Base-by-base conservation (phyloP, 2,329 filamentous ascomycete genomes). In the Cyclaneusma minus region DNA sequence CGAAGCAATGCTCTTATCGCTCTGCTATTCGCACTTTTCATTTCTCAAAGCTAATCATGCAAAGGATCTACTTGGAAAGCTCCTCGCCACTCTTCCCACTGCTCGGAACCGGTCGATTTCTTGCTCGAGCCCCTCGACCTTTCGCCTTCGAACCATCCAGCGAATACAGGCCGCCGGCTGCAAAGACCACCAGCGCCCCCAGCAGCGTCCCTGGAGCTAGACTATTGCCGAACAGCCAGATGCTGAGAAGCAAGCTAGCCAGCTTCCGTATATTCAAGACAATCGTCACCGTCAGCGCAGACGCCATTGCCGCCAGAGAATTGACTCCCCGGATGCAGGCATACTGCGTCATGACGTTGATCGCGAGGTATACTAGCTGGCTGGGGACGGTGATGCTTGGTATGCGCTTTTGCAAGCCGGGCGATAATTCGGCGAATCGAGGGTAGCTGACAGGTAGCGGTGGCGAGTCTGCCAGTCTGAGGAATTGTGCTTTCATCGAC, bases 311-410 rank as follows among this genome's bases (percentile, higher is more conserved):
- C 2, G 82, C 85, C 4, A 98, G 62, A n/a, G 93, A 65, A 40
- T 95, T 95, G 30, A 98, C 89, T 2, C 89, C 89, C 3, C 85
- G 79, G 36, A 98, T 95, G 50, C 89, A 98, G 13, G 84, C 68
- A 43, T 94, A 83, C 51, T 98, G 89, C 3, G 89, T 95, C 25
- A 91, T 47, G 0, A 91, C 82, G 42, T 91, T 91, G 34, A 78
- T 62, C 2, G 62, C 55, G 10, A 91, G 60, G 43, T 72, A 83
- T 17, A 72, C 61, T 11, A 89, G 54, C 42, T 84, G 79, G 38
- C 68, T 73, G 6, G 82, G 80, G 10, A 77, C 50, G 17, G 40
- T 32, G n/a, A 51, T 43, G 13, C 40, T 43, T 32, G 51, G 50
- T 6, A 57, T 30, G 12, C 42, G 47, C 25, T 49, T 50, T 30